Base-by-base conservation (phyloP, 805 yeast genomes). In the Clavispora phyllophila region DNA sequence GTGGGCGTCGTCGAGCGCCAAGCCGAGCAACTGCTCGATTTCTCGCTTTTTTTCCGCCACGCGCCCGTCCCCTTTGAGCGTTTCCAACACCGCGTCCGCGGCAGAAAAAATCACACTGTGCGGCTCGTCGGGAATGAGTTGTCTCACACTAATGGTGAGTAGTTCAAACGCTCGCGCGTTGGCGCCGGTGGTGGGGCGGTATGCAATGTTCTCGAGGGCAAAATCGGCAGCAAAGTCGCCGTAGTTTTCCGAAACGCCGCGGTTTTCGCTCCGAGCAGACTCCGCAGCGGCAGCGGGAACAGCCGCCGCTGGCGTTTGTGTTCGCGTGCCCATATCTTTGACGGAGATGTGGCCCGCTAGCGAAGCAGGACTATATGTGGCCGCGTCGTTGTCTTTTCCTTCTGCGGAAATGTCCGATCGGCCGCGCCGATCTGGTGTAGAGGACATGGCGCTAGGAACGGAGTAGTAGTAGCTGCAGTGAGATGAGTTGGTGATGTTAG, bases 101-200 rank as follows among this genome's bases (percentile, higher is more conserved):
- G 89, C 86, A 3, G 93, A 82, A 17, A 80, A 58, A 2, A 88
- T 72, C 2, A 81, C 76, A 34, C 80, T 86, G 43, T 84, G 88
- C 8, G 90, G 78, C n/a, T 86, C 77, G 58, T 89, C 97, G 38
- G 70, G 71, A 10, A 82, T 84, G 31, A 85, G 62, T 14, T 70
- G 66, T 2, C 65, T 58, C 4, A 85, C 76, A 79, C 86, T 79
- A 0, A 75, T 60, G 46, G 84, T 62, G n/a, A 88, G 68, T 34
- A 68, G 57, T 34, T 79, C 83, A 57, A 81, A 84, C 0, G 68
- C 59, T 24, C 65, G 68, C 2, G 70, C 60, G 13, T 79, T 81
- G 15, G 72, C 73, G 10, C 70, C 73, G 4, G 77, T 73, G 7
- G 77, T 72, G 0, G 96, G 96, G 27, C 72, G 67, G 57, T 89